Conservation (phyloP, 2,329 filamentous ascomycete species). For the Stylonectria norvegica region DNA sequence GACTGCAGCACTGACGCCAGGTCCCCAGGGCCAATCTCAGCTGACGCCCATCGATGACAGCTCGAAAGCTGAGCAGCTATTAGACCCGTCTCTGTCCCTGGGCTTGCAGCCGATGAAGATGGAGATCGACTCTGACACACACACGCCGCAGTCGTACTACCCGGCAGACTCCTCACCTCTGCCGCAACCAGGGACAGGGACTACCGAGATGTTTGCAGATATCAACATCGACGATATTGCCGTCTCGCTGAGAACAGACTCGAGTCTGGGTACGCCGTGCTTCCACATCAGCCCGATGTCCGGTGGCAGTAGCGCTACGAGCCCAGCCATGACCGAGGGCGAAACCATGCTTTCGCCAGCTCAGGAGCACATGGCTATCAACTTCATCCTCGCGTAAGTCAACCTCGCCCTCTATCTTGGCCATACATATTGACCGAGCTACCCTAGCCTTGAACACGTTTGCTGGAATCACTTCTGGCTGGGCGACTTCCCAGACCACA, state of each 20-base stretch:
- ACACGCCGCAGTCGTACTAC: not conserved
- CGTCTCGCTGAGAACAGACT: slow-evolving; percentile 41
- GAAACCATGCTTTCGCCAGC: slow-evolving; percentile 31
- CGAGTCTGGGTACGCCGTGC: slow-evolving; percentile 39
- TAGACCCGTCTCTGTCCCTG: not conserved
- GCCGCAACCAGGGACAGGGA: slow-evolving; percentile 1
- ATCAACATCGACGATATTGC: slow-evolving; percentile 38
- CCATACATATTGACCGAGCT: slow-evolving; percentile 3
- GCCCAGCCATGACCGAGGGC: slow-evolving; percentile 15
- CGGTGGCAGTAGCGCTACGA: slow-evolving; percentile 15
- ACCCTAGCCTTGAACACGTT: slow-evolving; percentile 47
- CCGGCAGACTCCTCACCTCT: not conserved
- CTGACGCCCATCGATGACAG: not conserved
- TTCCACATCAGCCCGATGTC: slow-evolving; percentile 39
- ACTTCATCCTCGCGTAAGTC: slow-evolving; percentile 52
- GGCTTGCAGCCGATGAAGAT: not conserved
- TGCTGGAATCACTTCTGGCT: slow-evolving; percentile 50
- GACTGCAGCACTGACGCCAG: slow-evolving; percentile 4
- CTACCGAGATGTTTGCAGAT: slow-evolving; percentile 30
- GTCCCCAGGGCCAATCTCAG: not conserved
- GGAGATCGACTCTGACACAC: no score
- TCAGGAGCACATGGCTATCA: slow-evolving; percentile 46
- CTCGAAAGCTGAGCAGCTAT: not conserved
- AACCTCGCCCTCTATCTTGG: not conserved
- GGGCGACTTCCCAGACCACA: slow-evolving; percentile 37